Conservation (phyloP, 345 rosid species). For the Brassica incana region DNA sequence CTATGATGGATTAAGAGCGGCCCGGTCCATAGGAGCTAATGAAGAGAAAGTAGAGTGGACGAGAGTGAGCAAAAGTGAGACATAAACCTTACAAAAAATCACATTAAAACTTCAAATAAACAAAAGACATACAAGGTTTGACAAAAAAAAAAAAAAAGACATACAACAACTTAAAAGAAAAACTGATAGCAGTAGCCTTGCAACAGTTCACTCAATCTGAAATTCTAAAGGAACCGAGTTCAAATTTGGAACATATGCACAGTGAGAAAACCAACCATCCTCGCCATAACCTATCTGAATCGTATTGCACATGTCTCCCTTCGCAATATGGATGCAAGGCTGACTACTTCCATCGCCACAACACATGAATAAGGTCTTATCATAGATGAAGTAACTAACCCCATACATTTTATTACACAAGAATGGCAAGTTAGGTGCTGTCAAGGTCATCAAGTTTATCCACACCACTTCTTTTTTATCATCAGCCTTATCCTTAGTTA, state of each 20-base stretch:
- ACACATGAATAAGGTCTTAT: neutral
- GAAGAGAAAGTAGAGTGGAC: conserved; percentile 33
- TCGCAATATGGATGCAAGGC: neutral
- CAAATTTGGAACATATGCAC: neutral
- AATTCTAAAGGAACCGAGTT: neutral
- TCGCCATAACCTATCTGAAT: neutral
- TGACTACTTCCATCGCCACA: neutral
- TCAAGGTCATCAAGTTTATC: neutral
- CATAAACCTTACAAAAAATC: neutral
- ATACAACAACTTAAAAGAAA: neutral
- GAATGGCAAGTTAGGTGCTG: neutral
- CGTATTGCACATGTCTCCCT: conserved; percentile 1
- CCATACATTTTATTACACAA: neutral
- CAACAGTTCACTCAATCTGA: neutral
- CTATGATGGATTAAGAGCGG: conserved; percentile 51
- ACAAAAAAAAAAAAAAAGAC: neutral
- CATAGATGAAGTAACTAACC: neutral
- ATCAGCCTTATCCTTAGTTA: neutral
- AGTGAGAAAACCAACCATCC: neutral
- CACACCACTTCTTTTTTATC: neutral
- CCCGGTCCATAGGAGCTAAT: conserved; percentile 24
- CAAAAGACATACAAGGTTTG: no score
- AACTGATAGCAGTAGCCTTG: neutral
- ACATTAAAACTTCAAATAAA: neutral
- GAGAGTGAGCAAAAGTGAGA: conserved; percentile 19